Base-by-base conservation (phyloP, 1,284 basidiomycete species). In the Sanghuangporus sanghuang region DNA sequence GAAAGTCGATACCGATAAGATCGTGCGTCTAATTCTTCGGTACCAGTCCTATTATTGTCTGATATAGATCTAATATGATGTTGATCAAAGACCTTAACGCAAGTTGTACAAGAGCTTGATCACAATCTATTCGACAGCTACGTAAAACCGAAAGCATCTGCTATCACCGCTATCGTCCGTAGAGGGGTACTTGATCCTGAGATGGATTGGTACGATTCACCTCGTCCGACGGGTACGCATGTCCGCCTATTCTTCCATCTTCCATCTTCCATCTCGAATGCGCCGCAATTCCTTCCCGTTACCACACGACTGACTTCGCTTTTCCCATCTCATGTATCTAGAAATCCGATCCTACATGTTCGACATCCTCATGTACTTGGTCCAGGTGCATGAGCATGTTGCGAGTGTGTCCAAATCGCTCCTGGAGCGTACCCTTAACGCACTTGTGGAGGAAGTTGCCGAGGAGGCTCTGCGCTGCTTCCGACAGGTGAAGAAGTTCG, bases 281-380 rank as follows among this genome's bases (percentile, higher is more conserved):
- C 27, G 27, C 27, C 27, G 27, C 27, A 32, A 32, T 32, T 5
- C 2, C 2, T 4, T 32, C 27, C 27, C 27, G 27, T 32, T 32
- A 5, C 27, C 27, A 32, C 27, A 32, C 27, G 27, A 32, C 27
- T 32, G 27, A 32, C 27, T 32, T 32, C 27, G 27, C 53, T 38
- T 46, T 21, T 3, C 11, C 7, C n/a, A 36, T n/a, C 55, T 23
- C 53, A 14, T 27, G 50, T 46, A n/a, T 46, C 16, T 11, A 95
- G 95, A 96, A 75, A 95, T 99, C 63, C 88, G 96, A 61, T 84
- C 93, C 21, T 99, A 97, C 76, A 93, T 99, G 83, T 97, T 92
- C 77, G 89, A 93, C 71, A 85, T 88, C 7, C 80, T 98, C 60
- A 86, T 98, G 73, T 86, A 85, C 71, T 84, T 99, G 53, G 97